A percentile compares a stretch with the other conserved stretches of the same genome.
These are phyloP conservation scores for Fusarium verticillioides DNA, from an alignment of 2,329 filamentous ascomycete genomes.

Conservation along the genomic window DNA sequence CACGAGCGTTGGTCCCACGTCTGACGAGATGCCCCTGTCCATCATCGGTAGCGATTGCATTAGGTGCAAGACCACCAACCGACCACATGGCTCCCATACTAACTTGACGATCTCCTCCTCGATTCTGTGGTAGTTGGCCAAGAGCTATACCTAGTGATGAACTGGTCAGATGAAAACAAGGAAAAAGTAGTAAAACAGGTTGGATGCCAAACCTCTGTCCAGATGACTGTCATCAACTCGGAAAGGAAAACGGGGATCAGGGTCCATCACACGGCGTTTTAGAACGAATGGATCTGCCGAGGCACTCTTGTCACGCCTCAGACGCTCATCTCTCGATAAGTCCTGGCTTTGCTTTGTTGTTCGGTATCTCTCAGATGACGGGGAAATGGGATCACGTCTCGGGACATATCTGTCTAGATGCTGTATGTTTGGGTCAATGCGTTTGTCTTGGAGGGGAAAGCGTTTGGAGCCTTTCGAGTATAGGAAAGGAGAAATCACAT, in stretches of 20 bases:
- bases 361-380: slow-evolving; percentile 57
- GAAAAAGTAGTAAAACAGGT: background rate
- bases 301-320: slow-evolving; percentile 56
- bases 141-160: slow-evolving; percentile 42
- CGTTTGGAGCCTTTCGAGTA: slow-evolving; percentile 1
- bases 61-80: slow-evolving; percentile 75
- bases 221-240: slow-evolving; percentile 25
- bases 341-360: slow-evolving; percentile 56
- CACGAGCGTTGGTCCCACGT: slow-evolving; percentile 77
- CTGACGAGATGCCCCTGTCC: slow-evolving; percentile 73
- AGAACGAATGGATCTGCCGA: slow-evolving; percentile 56
- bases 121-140: slow-evolving; percentile 40
- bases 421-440: slow-evolving; percentile 22
- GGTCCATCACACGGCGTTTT: slow-evolving; percentile 38
- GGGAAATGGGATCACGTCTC: slow-evolving; percentile 49
- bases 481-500: slow-evolving; percentile 29
- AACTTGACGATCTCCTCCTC: slow-evolving; percentile 56
- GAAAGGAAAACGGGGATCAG: slow-evolving; percentile 22
- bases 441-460: slow-evolving; percentile 7
- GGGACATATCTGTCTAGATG: slow-evolving; percentile 64
- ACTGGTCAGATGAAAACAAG: slow-evolving; percentile 2
- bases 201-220: slow-evolving; percentile 23
- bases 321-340: slow-evolving; percentile 57
- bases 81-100: slow-evolving; percentile 81
- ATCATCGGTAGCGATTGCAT: slow-evolving; percentile 65